These are phyloP conservation scores for Solanum appendiculatum DNA, from an alignment of 257 asterid genomes.

Conservation along the genomic window DNA sequence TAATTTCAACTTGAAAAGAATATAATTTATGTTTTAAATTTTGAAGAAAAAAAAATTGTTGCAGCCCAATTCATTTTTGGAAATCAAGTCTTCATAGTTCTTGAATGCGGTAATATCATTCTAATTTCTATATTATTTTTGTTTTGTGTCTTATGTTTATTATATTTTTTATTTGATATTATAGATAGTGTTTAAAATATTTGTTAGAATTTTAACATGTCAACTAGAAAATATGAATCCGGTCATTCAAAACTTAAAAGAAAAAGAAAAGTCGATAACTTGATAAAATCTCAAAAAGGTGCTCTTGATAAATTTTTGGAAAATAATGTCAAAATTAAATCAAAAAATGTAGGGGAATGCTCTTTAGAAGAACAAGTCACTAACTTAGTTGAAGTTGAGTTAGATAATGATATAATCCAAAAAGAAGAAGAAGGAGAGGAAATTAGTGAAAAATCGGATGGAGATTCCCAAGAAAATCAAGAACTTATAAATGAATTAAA, in stretches of 20 bases:
- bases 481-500: neutral
- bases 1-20: neutral
- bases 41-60: neutral
- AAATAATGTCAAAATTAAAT: neutral
- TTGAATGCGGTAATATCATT: neutral
- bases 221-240: neutral
- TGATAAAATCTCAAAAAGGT: neutral
- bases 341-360: neutral
- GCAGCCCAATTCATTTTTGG: neutral
- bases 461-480: neutral
- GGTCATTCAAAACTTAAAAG: neutral
- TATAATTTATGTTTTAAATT: too few relatives aligned
- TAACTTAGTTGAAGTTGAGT: neutral
- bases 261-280: neutral
- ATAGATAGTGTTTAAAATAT: neutral
- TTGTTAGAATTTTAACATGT: neutral
- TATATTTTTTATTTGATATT: neutral
- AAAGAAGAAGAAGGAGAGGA: neutral
- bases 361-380: neutral
- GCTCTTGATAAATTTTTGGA: neutral
- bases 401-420: neutral
- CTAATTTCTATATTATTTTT: neutral
- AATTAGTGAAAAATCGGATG: neutral
- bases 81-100: neutral
- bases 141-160: neutral